These are phyloP conservation scores for Ophiostoma australiae DNA, from an alignment of 2,329 filamentous ascomycete species.

Conservation along the genomic window DNA sequence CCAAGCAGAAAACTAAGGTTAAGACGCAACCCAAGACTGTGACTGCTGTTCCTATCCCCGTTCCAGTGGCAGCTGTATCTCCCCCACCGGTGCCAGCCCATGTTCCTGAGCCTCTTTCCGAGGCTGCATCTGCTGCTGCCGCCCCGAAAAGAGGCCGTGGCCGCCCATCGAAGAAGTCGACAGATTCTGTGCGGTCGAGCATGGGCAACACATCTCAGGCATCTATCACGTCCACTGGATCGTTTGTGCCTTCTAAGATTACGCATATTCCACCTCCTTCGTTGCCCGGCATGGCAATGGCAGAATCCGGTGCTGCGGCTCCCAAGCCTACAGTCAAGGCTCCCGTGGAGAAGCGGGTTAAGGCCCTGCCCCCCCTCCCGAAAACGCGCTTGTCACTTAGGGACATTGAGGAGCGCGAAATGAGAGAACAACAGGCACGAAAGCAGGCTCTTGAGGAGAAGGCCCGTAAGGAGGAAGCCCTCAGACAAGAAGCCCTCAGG, in stretches of 20 bases:
- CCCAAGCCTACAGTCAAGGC: neutral
- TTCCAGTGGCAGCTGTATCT: neutral
- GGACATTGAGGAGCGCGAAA: constrained; percentile 14
- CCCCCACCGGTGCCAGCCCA: neutral
- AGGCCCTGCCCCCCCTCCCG: constrained; percentile 8
- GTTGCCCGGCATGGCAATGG: neutral
- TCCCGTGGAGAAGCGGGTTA: neutral
- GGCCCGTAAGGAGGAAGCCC: neutral
- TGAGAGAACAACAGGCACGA: neutral
- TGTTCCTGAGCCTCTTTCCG: neutral
- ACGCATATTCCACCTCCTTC: constrained; percentile 20
- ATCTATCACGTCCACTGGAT: constrained; percentile 2
- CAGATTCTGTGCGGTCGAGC: constrained; percentile 22
- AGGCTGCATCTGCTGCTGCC: constrained; percentile 4
- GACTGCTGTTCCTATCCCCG: neutral
- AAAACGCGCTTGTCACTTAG: constrained; percentile 11
- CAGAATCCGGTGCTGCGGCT: neutral
- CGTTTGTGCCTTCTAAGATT: constrained; percentile 16
- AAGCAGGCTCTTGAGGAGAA: constrained; percentile 9
- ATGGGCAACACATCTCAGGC: constrained; percentile 7
- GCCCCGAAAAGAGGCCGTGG: constrained; percentile 33
- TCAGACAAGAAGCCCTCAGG: constrained; percentile 24
- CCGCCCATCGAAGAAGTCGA: constrained; percentile 34
- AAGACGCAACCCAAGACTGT: neutral
- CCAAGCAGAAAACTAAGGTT: neutral